Evolutionary conservation across 805 yeast genomes (phyloP), one percentile per base, ranked within the genome.

Genomic region (Wilhelminamyces savonicus): DNA sequence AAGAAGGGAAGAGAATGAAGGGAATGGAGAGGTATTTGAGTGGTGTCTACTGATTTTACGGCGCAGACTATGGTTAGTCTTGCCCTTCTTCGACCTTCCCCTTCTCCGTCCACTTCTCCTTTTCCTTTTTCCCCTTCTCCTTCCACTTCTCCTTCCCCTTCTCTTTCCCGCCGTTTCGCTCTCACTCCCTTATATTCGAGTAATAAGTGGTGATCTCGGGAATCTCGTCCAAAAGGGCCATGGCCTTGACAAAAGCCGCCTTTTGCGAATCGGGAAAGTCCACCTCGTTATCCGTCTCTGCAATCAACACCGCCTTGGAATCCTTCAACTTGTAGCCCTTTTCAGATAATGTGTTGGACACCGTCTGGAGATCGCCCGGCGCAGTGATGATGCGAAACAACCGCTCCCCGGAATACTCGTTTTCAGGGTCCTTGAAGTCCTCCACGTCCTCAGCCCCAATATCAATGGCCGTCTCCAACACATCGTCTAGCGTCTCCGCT

Each of bases 181-280:
- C 27, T 16, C 36, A 35, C 17, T 65, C 70, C 35, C 61, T 68
- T 41, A 74, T 62, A 50, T 86, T 90, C 18, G 84, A 71, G 57
- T 83, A 84, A 35, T 83, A 76, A 38, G 76, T 85, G 5, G 85
- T 76, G 13, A 90, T 83, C 44, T 92, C 97, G 28, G 81, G 86
- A n/a, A 86, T 60, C 20, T 78, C 85, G 31, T 85, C 94, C 26
- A 90, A 61, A 27, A 66, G 64, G 14, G 53, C 60, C 20, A 80
- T 52, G 21, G 87, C 74, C 46, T 76, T 82, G 11, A 69, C 69
- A 43, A 75, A 69, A 21, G 66, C 65, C 35, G 64, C 69, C 34
- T 54, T 62, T 6, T 66, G 56, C 3, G 76, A 86, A 16, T 64
- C 76, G 0, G 66, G 63, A 18, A 79, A 69, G 8, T 65, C 70